A percentile compares a stretch with the other conserved stretches of the same genome.
phyloP scores from a whole-genome alignment of 192 early-diverging fungal genomes.

The Rhizoclosmatium sp. region DNA sequence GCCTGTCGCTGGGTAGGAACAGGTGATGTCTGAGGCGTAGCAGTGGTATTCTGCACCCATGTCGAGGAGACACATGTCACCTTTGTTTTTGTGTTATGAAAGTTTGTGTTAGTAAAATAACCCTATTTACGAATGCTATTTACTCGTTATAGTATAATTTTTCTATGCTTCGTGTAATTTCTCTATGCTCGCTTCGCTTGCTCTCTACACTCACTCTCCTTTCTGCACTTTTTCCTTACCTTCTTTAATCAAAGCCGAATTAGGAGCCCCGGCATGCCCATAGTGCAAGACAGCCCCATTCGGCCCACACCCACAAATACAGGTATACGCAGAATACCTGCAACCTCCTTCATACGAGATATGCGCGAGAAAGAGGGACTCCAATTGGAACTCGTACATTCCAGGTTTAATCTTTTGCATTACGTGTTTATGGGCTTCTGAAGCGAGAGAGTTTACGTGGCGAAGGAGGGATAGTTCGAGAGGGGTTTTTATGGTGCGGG shows the following conservation, averaged over 20 bases:
- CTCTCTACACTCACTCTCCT: no score
- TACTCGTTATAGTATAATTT: no score
- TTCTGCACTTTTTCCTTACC: no score
- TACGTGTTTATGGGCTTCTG: constrained; percentile 78
- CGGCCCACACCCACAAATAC: constrained; percentile 81
- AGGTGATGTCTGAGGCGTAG: constrained; percentile 92
- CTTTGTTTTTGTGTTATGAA: background rate
- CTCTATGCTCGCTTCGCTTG: no score
- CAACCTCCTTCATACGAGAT: constrained; percentile 65
- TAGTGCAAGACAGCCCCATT: constrained; percentile 87
- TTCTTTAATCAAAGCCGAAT: constrained; percentile 5
- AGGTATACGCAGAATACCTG: constrained; percentile 75
- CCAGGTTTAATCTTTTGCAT: constrained; percentile 74
- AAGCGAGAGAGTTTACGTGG: constrained; percentile 74
- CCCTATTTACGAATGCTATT: no score
- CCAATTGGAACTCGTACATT: constrained; percentile 73
- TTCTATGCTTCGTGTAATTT: no score
- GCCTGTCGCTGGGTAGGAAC: constrained; percentile 82
- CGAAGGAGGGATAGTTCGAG: constrained; percentile 71
- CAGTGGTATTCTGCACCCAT: constrained; percentile 69
- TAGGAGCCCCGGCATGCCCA: constrained; percentile 51
- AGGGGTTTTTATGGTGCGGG: constrained; percentile 77
- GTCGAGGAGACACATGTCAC: constrained; percentile 68
- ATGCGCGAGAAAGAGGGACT: constrained; percentile 81
- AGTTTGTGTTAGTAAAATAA: no score